phyloP scores from a whole-genome alignment of 345 rosid genomes.

The Syzygium aqueum region DNA sequence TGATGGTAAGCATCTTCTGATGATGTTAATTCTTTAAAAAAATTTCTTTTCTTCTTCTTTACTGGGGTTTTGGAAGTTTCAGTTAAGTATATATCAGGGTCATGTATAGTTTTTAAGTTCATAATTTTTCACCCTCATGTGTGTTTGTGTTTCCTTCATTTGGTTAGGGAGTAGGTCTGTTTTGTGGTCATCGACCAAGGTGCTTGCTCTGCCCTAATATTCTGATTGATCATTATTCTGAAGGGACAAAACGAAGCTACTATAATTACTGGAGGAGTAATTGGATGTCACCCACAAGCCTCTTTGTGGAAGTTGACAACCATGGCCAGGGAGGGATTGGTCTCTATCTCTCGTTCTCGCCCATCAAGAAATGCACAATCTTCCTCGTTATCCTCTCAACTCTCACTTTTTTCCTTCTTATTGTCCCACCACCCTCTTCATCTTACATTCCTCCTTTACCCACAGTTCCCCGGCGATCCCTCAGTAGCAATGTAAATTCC shows the following conservation, averaged over 20 bases:
- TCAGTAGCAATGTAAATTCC: neutral
- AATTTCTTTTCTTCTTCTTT: neutral
- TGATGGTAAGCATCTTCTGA: neutral
- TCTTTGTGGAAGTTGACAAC: neutral
- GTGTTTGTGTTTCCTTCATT: neutral
- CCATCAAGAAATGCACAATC: constrained; percentile 26
- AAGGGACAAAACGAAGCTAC: neutral
- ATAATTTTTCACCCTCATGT: neutral
- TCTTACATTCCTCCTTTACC: constrained; percentile 1
- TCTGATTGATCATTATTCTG: neutral
- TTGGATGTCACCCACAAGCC: neutral
- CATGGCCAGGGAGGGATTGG: neutral
- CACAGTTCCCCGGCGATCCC: constrained; percentile 32
- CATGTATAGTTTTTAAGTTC: neutral
- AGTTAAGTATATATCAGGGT: neutral
- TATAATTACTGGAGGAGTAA: neutral
- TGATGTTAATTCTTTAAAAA: neutral
- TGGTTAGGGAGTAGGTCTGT: neutral
- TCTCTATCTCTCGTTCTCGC: neutral
- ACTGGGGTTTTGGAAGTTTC: neutral
- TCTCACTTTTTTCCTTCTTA: constrained; percentile 37
- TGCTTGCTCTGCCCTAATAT: neutral
- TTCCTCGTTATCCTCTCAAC: constrained; percentile 34
- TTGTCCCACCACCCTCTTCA: constrained; percentile 7
- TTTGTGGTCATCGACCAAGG: neutral